A percentile compares a stretch with the other conserved stretches of the same genome.
phyloP scores from a whole-genome alignment of 2,329 filamentous ascomycete species.

The Claviceps monticola region DNA sequence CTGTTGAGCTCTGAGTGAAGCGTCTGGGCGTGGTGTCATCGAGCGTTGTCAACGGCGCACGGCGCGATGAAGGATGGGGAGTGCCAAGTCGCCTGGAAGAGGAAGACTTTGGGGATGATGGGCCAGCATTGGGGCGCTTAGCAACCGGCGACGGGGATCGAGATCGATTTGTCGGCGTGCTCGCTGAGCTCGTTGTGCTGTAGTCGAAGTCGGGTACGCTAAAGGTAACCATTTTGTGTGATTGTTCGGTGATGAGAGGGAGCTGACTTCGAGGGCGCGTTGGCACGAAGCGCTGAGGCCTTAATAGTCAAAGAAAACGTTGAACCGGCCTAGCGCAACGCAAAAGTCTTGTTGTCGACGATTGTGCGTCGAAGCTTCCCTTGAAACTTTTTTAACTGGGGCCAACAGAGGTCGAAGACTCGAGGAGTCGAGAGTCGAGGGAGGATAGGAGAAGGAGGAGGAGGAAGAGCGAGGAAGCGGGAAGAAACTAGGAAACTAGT shows the following conservation, averaged over 20 bases:
- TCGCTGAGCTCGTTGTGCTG: slow-evolving; percentile 16
- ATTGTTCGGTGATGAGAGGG: background rate
- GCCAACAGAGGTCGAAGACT: too few species aligned
- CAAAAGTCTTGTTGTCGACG: too few species aligned
- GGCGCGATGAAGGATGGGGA: slow-evolving; percentile 23
- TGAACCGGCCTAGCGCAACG: too few species aligned
- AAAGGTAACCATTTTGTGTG: slow-evolving; percentile 23
- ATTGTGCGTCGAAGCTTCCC: too few species aligned
- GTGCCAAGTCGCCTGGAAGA: slow-evolving; percentile 22
- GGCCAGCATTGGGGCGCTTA: slow-evolving; percentile 26
- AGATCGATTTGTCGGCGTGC: slow-evolving; percentile 21
- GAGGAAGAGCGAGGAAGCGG: too few species aligned
- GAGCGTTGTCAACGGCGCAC: slow-evolving; percentile 21
- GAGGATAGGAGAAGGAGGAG: too few species aligned
- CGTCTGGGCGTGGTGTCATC: slow-evolving; percentile 22
- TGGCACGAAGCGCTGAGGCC: background rate
- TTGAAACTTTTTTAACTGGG: too few species aligned
- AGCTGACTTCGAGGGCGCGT: background rate
- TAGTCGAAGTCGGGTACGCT: slow-evolving; percentile 21
- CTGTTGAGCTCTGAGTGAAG: slow-evolving; percentile 22
- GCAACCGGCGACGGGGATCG: slow-evolving; percentile 29
- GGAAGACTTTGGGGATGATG: slow-evolving; percentile 19
- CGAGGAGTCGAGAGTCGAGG: too few species aligned
- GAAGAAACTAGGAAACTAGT: too few species aligned
- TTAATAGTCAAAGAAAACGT: too few species aligned